Evolutionary conservation across 2,329 filamentous ascomycete species (phyloP), one percentile per base, ranked within the genome.

Genomic region (Daldinia eschscholtzii): DNA sequence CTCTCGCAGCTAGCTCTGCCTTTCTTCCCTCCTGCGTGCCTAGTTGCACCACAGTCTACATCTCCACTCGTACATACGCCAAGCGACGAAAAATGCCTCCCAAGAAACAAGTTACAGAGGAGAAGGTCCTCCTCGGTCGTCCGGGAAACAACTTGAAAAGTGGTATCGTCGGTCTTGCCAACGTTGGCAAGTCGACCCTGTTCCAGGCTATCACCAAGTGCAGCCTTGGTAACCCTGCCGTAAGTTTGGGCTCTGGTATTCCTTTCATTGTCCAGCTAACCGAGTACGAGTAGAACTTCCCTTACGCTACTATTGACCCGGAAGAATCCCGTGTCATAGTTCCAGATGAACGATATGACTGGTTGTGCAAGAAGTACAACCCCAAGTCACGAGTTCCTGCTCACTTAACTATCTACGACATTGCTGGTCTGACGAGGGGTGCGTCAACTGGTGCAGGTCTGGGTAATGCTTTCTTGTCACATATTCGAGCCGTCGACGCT

Each of bases 161-260:
- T 86, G 97, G 96, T 86, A 99, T 99, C 90, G 96, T 99, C 83
- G 96, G 96, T 84, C 91, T 99, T 79, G 96, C 96, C 83, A 99
- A 99, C 83, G 97, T 99, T 77, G 96, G 96, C 83, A 99, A 99
- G 87, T 99, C 96, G 74, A 99, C 97, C 37, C 90, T 99, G 78
- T 99, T 99, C 89, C 97, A 99, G 87, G 94, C 96, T 80, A 98
- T 99, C 84, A 99, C 96, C 80, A 98, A 98, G 87, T 97, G 92
- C 83, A 90, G 90, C 74, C 91, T 99, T 78, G 96, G 97, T 84
- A 99, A 98, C 86, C 97, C 97, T 77, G 96, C 96, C 86, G 91
- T 93, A 87, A 83, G 89, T 87, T 61, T 68, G 73, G 76, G 75
- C 75, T 73, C 74, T 75, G 74, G 71, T 72, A 70, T 10, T 28